These are phyloP conservation scores for Lichtheimia ramosa DNA, from an alignment of 371 early-diverging fungal species.

Conservation along the genomic window DNA sequence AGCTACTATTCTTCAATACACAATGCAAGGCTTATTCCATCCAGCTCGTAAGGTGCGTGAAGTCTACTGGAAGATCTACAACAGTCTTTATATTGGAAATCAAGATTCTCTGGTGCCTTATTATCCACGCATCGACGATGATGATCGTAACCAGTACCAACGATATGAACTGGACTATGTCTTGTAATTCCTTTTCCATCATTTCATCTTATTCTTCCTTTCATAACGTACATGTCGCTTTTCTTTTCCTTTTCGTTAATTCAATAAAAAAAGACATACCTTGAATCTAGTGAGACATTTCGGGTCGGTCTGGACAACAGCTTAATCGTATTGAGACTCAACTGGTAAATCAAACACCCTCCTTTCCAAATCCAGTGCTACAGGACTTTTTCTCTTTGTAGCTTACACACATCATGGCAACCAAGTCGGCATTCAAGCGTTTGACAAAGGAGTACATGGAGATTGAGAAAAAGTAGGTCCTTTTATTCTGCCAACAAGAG, in stretches of 20 bases:
- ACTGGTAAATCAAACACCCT: no score
- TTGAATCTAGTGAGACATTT: background rate
- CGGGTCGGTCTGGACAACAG: no score
- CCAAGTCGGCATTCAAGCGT: constrained; percentile 84
- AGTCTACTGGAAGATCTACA: constrained; percentile 98
- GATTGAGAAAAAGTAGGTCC: constrained; percentile 61
- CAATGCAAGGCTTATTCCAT: constrained; percentile 95
- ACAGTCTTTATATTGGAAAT: constrained; percentile 88
- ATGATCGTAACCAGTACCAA: constrained; percentile 71
- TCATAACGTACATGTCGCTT: background rate
- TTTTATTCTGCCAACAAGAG: constrained; percentile 1
- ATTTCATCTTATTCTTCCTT: background rate
- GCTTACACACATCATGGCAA: constrained; percentile 74
- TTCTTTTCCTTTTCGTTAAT: background rate
- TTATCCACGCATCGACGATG: constrained; percentile 89
- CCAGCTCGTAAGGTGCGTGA: constrained; percentile 96
- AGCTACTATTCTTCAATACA: constrained; percentile 81
- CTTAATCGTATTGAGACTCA: no score
- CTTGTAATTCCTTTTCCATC: constrained; percentile 29
- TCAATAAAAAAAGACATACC: background rate
- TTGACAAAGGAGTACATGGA: constrained; percentile 90
- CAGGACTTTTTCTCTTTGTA: no score
- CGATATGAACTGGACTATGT: constrained; percentile 74
- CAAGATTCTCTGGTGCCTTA: constrained; percentile 92
- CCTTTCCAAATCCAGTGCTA: no score